Evolutionary conservation across 1,284 basidiomycete genomes (phyloP).

Genomic region (Pseudomicrostroma phylloplanum): DNA sequence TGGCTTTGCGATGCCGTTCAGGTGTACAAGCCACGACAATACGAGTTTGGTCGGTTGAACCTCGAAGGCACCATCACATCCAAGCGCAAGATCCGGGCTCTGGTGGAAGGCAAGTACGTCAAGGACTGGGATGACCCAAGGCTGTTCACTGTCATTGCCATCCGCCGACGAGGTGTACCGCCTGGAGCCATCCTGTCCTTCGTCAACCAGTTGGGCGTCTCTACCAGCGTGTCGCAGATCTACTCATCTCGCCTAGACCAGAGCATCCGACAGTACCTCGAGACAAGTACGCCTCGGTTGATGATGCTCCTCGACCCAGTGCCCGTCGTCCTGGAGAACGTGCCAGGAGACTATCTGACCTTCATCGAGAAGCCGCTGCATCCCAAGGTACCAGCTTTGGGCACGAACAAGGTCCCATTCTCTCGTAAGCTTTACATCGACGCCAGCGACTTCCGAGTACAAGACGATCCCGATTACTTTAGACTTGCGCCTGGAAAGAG

Average conservation of each 20-base stretch:
- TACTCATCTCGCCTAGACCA: slow-evolving; percentile 86
- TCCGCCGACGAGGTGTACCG: slow-evolving; percentile 87
- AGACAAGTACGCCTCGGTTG: slow-evolving; percentile 77
- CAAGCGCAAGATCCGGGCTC: slow-evolving; percentile 86
- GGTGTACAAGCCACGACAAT: slow-evolving; percentile 97
- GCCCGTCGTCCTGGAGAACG: slow-evolving; percentile 76
- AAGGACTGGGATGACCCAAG: slow-evolving; percentile 96
- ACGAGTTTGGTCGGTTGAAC: slow-evolving; percentile 89
- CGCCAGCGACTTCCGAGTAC: slow-evolving; percentile 81
- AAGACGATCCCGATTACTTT: slow-evolving; percentile 94
- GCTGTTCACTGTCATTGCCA: slow-evolving; percentile 92
- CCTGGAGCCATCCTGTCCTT: slow-evolving; percentile 91
- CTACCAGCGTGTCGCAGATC: slow-evolving; percentile 72
- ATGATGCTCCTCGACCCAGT: slow-evolving; percentile 88
- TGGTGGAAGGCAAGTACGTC: slow-evolving; percentile 80
- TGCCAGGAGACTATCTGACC: slow-evolving; percentile 75
- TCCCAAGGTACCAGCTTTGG: slow-evolving; percentile 85
- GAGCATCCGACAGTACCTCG: slow-evolving; percentile 78
- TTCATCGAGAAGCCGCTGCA: slow-evolving; percentile 87
- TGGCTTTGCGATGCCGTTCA: slow-evolving; percentile 96
- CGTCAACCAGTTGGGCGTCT: slow-evolving; percentile 86
- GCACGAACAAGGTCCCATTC: slow-evolving; percentile 75
- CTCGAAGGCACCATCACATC: slow-evolving; percentile 94
- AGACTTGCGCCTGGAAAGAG: slow-evolving; percentile 93
- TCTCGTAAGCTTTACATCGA: slow-evolving; percentile 90